Base-by-base conservation (phyloP, 805 yeast genomes). In the Vanderwaltozyma polyspora region DNA sequence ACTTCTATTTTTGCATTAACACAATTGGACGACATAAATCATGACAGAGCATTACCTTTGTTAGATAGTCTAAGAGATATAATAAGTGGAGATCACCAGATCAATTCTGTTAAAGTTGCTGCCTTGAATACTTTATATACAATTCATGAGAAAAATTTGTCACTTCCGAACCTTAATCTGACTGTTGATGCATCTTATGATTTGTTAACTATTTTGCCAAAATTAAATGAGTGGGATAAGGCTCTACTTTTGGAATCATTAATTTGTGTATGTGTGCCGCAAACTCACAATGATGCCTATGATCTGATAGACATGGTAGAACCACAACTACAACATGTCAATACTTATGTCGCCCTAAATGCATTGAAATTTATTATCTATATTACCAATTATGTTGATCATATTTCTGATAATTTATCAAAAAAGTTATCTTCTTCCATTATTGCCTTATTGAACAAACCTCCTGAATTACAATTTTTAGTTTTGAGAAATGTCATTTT, bases 391-490 rank as follows among this genome's bases (percentile, higher is more conserved):
- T 89, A 82, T 53, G 75, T 79, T 12, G 67, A 67, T 18, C 63
- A 64, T 32, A 66, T 78, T 1, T 74, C 69, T 21, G 67, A 69
- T 23, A 64, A 66, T n/a, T 51, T 81, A 4, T 78, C 83, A 1
- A 67, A 68, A 36, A 62, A 79, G 40, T 59, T 85, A 32, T 83
- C 91, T 0, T 68, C 76, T 10, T 75, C 91, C 1, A 60, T 86
- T 29, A 68, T 77, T 1, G 70, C 84, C 4, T 57, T 86, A 23
- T 61, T 86, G 38, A 66, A 83, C 3, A 83, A 81, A 49, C 83
- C 87, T 0, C 61, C 87, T 0, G 96, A 89, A 54, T 64, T 84
- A 18, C 94, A 85, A 56, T 89, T 86, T 52, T 63, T 86, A 30
- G 80, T 79, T 1, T 63, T 87, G 42, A 65, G 95, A 51, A 89